These are phyloP conservation scores for Backusella morwellensis DNA, from an alignment of 192 early-diverging fungal species.

Conservation along the genomic window DNA sequence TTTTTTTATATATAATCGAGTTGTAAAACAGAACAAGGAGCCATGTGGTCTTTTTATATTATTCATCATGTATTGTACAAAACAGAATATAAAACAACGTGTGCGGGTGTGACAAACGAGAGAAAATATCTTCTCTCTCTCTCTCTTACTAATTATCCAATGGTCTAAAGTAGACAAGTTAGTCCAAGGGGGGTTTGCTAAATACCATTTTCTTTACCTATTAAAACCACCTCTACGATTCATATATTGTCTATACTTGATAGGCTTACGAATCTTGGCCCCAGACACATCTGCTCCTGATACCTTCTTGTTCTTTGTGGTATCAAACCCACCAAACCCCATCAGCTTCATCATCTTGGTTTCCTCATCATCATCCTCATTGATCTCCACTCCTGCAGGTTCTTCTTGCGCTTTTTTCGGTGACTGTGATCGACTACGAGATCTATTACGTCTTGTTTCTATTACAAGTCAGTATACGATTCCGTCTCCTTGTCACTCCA, in stretches of 20 bases:
- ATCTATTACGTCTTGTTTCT: background rate
- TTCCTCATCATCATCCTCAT: conserved; percentile 58
- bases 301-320: conserved; percentile 83
- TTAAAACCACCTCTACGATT: conserved; percentile 86
- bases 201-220: background rate
- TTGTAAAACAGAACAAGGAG: background rate
- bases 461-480: background rate
- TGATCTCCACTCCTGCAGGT: background rate
- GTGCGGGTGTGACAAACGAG: background rate
- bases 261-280: conserved; percentile 81
- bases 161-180: conserved; percentile 12
- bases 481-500: background rate
- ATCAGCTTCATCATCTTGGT: conserved; percentile 81
- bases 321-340: conserved; percentile 88
- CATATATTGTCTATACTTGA: conserved; percentile 93
- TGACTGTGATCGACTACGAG: background rate
- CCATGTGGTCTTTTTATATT: background rate
- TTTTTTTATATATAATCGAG: background rate
- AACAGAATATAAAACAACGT: background rate
- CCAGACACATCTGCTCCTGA: conserved; percentile 68
- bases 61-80: background rate
- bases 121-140: background rate
- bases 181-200: no score
- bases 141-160: conserved; percentile 11
- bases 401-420: background rate